Base-by-base conservation (phyloP, 208 protist species). In the Crithidia mellificae region DNA sequence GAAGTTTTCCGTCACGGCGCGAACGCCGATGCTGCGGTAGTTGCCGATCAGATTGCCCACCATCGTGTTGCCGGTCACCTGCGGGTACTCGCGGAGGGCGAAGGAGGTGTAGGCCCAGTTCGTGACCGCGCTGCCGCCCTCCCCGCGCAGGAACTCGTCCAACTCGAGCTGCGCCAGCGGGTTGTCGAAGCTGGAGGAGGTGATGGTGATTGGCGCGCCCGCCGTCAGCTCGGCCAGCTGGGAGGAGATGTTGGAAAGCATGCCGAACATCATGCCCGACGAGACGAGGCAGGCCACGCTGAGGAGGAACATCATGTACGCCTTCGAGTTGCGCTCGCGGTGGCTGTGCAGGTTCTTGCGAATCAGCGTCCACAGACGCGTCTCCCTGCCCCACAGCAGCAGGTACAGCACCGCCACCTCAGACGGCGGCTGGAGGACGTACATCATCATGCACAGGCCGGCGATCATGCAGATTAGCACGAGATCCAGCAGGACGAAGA, bases 231-330 rank as follows among this genome's bases (percentile, higher is more conserved):
- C 53, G 14, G 76, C 49, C 38, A 87, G 41, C 52, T 86, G 63
- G 30, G 54, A 19, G n/a, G 87, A 82, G 41, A 79, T 64, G 50
- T 78, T 66, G 55, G 85, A 68, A 11, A 92, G 70, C 41, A 87
- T 54, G 34, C 50, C 47, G 53, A 92, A 93, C 72, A 88, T 89
- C 25, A 95, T 84, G 50, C 94, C 91, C 5, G 81, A 86, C 47
- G 97, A 94, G 32, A 96, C 84, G 56, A 99, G 79, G 43, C 71
- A 93, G n/a, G 89, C 84, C 1, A 98, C 65, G 38, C 73, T 87
- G 3, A 97, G 82, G 6, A 98, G 90, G 55, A 99, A 94, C 95
- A 98, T 99, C 47, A 98, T 80, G 25, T 91, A 97, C 22, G 97
- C 98, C 72, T 97, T 98, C 46, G 78, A 67, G 67, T 98, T 98